Base-by-base conservation (phyloP, 1,284 basidiomycete species). In the Boletus mariae region DNA sequence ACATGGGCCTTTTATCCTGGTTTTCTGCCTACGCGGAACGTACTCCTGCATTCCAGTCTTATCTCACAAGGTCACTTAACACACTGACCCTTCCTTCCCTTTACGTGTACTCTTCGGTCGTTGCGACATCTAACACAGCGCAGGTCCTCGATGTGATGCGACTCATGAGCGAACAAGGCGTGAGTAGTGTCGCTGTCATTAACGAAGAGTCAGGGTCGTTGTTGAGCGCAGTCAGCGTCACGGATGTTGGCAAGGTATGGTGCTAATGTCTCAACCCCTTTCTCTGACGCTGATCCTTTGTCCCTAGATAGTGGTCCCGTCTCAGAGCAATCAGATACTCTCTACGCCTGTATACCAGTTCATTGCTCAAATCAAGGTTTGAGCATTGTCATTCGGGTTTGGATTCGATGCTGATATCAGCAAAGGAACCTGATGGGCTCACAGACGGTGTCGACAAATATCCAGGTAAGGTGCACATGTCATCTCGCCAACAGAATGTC, bases 101-200 rank as follows among this genome's bases (percentile, higher is more conserved):
- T 6, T 77, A 82, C 59, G 73, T 88, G 28, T 80, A 82, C 59
- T 62, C 75, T 4, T 76, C 80, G 2, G 84, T 90, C 15, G 72
- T 90, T 10, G 77, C 83, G 5, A 71, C 80, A 9, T 75, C 75
- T 7, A 80, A 84, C 40, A 75, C 72, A 17, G 78, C 80, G 4
- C 75, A 76, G 20, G 83, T 90, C 17, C 71, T 90, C 32, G 83
- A 89, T 66, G 87, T 87, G 5, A 90, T 90, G 88, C 79, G 74
- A 54, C 72, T 86, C 29, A 90, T 90, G 88, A 88, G 85, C 61
- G 85, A 88, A 57, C 79, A 85, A 63, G 88, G 88, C 20, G 87
- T 90, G 35, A 88, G 88, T 65, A 88, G 84, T 59, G 73, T 90
- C 45, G 88, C 88, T 20, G 83, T 90, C 7, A 65, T 88, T 5